Base-by-base conservation (phyloP, 495 filamentous ascomycete genomes). In the Viridothelium virens region DNA sequence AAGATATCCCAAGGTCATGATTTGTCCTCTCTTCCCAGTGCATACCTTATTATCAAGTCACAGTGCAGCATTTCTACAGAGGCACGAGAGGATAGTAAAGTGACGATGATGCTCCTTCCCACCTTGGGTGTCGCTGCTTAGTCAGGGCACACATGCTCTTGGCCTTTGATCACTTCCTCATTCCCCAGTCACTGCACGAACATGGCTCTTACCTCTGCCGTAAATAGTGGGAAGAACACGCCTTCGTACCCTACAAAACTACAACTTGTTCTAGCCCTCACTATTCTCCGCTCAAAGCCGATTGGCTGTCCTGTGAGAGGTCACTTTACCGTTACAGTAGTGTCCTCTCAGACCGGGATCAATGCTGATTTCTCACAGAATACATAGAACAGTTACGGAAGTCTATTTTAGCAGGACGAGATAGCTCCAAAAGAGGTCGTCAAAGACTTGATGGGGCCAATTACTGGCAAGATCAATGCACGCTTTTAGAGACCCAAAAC, bases 211-310 rank as follows among this genome's bases (percentile, higher is more conserved):
- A 6, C 9, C 31, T 33, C 4, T 33, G 38, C 38, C 4, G 59
- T 14, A 14, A 62, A 62, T 1, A 37, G 0, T 6, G n/a, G 36
- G 36, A 62, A 11, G n/a, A 37, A 12, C 31, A 33, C 59, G 6
- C 18, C 37, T 41, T 11, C 5, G 37, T 0, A 33, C 6, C 64
- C 64, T 4, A 61, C 64, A 16, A 41, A 37, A 1, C n/a, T 66
- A 7, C 64, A 66, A 1, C 56, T 66, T 39, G 64, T 53, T 9
- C 10, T 66, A 25, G 64, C 64, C 12, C 47, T 66, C 33, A 37
- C 33, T 61, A 41, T 66, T 7, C 50, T 66, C 12, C 34, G 37
- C 7, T 66, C 64, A n/a, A 66, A 59, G 53, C 64, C 64, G 16
- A 10, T 18, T 1, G 64, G 31, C 12, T 25, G 36, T 56, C n/a